Conservation (phyloP, 2,329 filamentous ascomycete species). For the Magnaporthiopsis incrustans region DNA sequence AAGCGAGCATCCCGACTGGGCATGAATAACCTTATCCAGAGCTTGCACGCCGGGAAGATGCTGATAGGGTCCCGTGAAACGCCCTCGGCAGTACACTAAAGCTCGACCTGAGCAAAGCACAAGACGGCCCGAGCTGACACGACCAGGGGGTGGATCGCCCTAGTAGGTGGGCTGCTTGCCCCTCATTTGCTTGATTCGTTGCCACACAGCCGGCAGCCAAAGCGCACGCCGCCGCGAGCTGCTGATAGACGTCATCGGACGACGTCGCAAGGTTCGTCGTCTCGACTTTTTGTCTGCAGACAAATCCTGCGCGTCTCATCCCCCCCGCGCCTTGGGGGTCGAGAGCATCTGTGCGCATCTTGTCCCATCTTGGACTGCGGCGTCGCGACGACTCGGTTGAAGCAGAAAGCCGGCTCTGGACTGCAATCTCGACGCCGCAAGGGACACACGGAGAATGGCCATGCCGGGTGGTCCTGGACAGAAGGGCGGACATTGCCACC, state of each 20-base stretch:
- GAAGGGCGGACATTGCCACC: too few species aligned
- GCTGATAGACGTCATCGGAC: not conserved
- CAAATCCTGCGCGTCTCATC: not conserved
- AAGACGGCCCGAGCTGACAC: not conserved
- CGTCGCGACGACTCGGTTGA: too few species aligned
- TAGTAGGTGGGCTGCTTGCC: too few species aligned
- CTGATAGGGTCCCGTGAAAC: not conserved
- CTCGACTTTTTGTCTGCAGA: not conserved
- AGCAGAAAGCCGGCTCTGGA: not conserved
- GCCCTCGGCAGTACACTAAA: not conserved
- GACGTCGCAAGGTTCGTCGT: not conserved
- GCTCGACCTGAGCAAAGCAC: not conserved
- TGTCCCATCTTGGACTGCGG: not conserved
- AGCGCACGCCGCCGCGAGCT: too few species aligned
- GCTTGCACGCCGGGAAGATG: not conserved
- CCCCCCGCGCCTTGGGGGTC: not conserved
- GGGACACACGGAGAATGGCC: too few species aligned
- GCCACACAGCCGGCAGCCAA: too few species aligned
- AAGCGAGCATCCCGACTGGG: not conserved
- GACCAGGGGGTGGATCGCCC: not conserved
- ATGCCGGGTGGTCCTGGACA: too few species aligned
- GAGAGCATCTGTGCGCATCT: not conserved
- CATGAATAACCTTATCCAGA: not conserved
- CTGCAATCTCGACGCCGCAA: not conserved
- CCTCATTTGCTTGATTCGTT: too few species aligned